Evolutionary conservation across 345 rosid genomes (phyloP).

Genomic region (Boechera stricta): DNA sequence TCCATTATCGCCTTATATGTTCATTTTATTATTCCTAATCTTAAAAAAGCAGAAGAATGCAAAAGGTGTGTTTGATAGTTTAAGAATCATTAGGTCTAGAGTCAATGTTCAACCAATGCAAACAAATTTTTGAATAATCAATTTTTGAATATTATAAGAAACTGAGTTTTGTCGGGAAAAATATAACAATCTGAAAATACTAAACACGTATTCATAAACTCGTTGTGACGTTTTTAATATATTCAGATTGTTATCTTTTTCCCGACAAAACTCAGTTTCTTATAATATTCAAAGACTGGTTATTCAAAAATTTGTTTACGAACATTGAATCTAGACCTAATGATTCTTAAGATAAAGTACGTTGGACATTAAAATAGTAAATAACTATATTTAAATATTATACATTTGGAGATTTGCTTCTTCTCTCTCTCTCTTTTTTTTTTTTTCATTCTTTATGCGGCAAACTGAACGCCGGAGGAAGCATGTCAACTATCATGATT

Average conservation of each 20-base stretch:
- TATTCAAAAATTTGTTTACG: not conserved
- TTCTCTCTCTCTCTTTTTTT: not conserved
- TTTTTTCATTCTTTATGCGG: not conserved
- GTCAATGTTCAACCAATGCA: constrained; percentile 9
- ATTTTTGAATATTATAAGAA: not conserved
- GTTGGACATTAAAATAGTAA: not conserved
- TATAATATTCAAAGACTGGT: not conserved
- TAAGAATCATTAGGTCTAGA: constrained; percentile 13
- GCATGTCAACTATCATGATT: constrained; percentile 35
- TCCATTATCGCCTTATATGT: too few species aligned
- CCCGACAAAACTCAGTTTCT: too few species aligned
- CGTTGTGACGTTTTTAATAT: too few species aligned
- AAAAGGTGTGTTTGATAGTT: too few species aligned
- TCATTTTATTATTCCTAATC: too few species aligned
- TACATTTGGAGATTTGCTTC: not conserved
- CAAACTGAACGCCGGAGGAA: constrained; percentile 20
- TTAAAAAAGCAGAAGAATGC: too few species aligned
- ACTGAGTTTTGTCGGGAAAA: too few species aligned
- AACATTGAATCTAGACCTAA: constrained; percentile 23
- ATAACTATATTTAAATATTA: not conserved
- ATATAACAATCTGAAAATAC: too few species aligned
- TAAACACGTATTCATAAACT: too few species aligned
- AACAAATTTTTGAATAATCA: not conserved
- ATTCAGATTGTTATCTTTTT: too few species aligned
- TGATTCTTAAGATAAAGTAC: not conserved